Evolutionary conservation across 768 basidiomycete species (phyloP), one percentile per base, ranked within the genome.

Genomic region (Crepidotus variabilis): DNA sequence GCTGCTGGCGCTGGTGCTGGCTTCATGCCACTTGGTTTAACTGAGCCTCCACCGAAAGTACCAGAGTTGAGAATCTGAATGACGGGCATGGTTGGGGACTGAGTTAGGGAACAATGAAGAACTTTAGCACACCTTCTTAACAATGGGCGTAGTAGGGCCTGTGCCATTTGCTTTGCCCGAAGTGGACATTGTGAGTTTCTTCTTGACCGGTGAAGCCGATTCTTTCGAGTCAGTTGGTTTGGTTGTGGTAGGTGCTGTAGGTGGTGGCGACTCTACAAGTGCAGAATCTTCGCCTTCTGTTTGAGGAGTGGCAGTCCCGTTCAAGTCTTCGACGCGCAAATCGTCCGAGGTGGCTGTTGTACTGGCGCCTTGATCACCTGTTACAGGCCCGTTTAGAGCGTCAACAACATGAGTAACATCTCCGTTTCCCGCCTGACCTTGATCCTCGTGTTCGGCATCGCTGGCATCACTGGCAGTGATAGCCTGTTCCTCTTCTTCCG

Each of bases 31-130:
- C 70, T 59, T 47, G 81, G 66, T 69, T 84, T 86, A 51, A 80
- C 72, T 55, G 75, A 62, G 60, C 85, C 84, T 66, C 80, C 62
- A 60, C 84, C 82, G 74, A 86, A 85, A 60, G 86, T 86, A 59
- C 85, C 83, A 56, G 85, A 80, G 69, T 73, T 84, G 63, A 85
- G 73, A 56, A 86, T 78, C 88, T 90, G 66, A 36, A 60, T 66
- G 43, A 58, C n/a, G 28, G 28, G 8, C 28, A 51, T 39, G 43
- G 50, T 14, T 50, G 14, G 36, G 56, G 55, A 60, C 48, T 28
- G 28, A 28, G 8, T 28, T 52, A 23, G 47, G 49, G 55, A 52
- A 58, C 54, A 62, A 51, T 48, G 18, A 16, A 39, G 55, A 43
- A 43, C 43, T 45, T 28, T 50, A 14, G 57, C 65, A 53, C 46